phyloP scores from a whole-genome alignment of 2,329 filamentous ascomycete species.

The Xylaria arbuscula region DNA sequence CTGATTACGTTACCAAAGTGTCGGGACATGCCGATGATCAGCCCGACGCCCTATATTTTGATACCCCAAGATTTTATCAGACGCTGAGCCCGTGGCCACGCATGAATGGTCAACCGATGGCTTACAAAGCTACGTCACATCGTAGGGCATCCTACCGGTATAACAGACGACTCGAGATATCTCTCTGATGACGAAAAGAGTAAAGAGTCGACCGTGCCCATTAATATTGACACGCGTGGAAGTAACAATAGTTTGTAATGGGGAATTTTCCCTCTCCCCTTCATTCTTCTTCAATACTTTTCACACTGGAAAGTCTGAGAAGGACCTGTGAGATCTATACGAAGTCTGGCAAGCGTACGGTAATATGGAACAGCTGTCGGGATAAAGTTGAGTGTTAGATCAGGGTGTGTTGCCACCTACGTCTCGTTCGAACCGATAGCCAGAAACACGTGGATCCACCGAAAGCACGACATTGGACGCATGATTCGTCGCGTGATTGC shows the following conservation, averaged over 20 bases:
- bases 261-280: not conserved
- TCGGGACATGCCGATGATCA: conserved; percentile 16
- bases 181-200: not conserved
- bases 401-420: not conserved
- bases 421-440: not conserved
- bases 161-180: not conserved
- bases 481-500: not conserved
- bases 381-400: not conserved
- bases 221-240: not conserved
- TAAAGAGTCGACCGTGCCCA: not conserved
- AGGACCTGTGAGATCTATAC: not conserved
- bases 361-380: not conserved
- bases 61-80: not conserved
- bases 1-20: conserved; percentile 20
- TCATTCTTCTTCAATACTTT: not conserved
- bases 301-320: too few relatives aligned
- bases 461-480: conserved; percentile 4
- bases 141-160: not conserved
- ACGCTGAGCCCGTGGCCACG: not conserved
- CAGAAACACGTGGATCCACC: not conserved
- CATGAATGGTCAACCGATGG: not conserved
- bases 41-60: not conserved
- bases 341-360: not conserved
- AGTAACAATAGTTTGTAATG: not conserved
- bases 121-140: conserved; percentile 12